phyloP scores from a whole-genome alignment of 306 rosid genomes.

The Cyclanthera cordifolia region DNA sequence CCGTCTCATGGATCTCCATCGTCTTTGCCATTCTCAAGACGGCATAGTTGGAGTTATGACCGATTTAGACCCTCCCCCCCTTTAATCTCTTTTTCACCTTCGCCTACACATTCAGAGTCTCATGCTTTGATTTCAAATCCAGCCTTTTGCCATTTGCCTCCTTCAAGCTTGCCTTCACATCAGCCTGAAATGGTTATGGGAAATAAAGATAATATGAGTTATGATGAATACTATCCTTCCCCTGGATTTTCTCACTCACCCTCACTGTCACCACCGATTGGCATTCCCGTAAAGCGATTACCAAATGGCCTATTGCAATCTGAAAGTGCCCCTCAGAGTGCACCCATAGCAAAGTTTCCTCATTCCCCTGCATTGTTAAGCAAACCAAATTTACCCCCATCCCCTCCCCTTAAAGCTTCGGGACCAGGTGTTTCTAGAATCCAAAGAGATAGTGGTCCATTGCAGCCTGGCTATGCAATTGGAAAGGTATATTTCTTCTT shows the following conservation, averaged over 20 bases:
- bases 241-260: slow-evolving; percentile 31
- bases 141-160: slow-evolving; percentile 32
- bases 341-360: slow-evolving; percentile 33
- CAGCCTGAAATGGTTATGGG: slow-evolving; percentile 41
- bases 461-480: slow-evolving; percentile 34
- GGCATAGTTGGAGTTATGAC: slow-evolving; percentile 63
- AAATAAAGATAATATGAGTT: slow-evolving; percentile 37
- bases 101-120: slow-evolving; percentile 62
- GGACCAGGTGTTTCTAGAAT: slow-evolving; percentile 8
- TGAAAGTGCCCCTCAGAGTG: slow-evolving; percentile 68
- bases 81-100: slow-evolving; percentile 40
- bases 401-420: slow-evolving; percentile 24
- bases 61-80: slow-evolving; percentile 43
- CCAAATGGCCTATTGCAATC: slow-evolving; percentile 48
- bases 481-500: slow-evolving; percentile 49
- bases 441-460: slow-evolving; percentile 19
- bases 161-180: slow-evolving; percentile 56
- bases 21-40: slow-evolving; percentile 38
- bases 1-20: slow-evolving; percentile 41
- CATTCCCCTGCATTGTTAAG: slow-evolving; percentile 28
- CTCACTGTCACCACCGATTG: slow-evolving; percentile 50
- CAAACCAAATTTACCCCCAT: slow-evolving; percentile 46
- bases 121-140: slow-evolving; percentile 31
- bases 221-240: slow-evolving; percentile 52
- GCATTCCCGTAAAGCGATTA: slow-evolving; percentile 32